These are phyloP conservation scores for Paecilomyces niveus DNA, from an alignment of 2,329 filamentous ascomycete genomes.

Conservation along the genomic window DNA sequence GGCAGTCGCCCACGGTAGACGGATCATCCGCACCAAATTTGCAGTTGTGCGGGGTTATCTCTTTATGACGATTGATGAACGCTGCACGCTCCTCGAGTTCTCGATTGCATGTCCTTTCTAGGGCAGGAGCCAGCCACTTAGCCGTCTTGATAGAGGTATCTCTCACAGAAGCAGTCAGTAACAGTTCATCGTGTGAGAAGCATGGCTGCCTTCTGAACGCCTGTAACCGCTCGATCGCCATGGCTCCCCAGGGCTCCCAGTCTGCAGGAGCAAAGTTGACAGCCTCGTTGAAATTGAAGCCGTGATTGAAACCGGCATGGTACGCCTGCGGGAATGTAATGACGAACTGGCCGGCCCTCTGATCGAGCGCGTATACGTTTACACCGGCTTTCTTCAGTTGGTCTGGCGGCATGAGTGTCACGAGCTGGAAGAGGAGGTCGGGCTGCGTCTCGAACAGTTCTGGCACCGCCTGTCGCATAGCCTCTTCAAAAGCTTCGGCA, in stretches of 20 bases:
- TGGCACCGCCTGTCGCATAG: slow-evolving; percentile 90
- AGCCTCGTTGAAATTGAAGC: slow-evolving; percentile 97
- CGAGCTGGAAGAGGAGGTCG: slow-evolving; percentile 90
- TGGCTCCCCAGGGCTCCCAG: slow-evolving; percentile 88
- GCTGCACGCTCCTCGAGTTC: slow-evolving; percentile 62
- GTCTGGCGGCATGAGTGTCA: slow-evolving; percentile 90
- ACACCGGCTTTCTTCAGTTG: slow-evolving; percentile 90
- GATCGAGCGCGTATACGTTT: slow-evolving; percentile 88
- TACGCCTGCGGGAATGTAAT: slow-evolving; percentile 96
- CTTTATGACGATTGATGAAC: slow-evolving; percentile 61
- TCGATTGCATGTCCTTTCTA: slow-evolving; percentile 68
- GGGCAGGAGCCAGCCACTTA: slow-evolving; percentile 86
- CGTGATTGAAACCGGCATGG: slow-evolving; percentile 96
- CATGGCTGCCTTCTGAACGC: slow-evolving; percentile 86
- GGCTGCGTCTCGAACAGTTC: slow-evolving; percentile 96
- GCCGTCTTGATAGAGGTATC: slow-evolving; percentile 80
- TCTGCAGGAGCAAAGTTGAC: slow-evolving; percentile 95
- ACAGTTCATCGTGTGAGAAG: slow-evolving; percentile 92
- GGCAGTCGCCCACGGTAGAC: slow-evolving; percentile 42
- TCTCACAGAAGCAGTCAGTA: slow-evolving; percentile 81
- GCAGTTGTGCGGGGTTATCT: slow-evolving; percentile 49
- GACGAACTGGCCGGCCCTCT: slow-evolving; percentile 90
- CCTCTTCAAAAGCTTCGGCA: slow-evolving; percentile 87
- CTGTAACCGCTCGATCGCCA: slow-evolving; percentile 78
- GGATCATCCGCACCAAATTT: slow-evolving; percentile 42